Evolutionary conservation across 225 moss, liverwort and hornwort genomes (phyloP), one percentile per base, ranked within the genome.

Genomic region (Antitrichia curtipendula): DNA sequence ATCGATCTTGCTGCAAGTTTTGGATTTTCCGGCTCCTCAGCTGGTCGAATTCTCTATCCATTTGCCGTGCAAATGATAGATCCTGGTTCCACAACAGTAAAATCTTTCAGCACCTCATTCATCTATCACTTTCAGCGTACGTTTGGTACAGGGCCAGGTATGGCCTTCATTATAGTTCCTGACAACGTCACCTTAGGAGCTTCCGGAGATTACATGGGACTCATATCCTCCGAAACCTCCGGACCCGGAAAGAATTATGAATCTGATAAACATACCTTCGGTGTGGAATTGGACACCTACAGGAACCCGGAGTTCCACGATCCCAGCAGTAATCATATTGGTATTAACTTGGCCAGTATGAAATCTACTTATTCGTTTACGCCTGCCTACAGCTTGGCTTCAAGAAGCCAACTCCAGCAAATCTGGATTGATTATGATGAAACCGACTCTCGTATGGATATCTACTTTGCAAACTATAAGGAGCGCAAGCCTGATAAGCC

Each of bases 241-340:
- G 3, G 0, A 3, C 40, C 3, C 0, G 0, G 0, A n/a, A 64
- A 72, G n/a, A 56, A 84, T 58, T 22, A 9, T 7, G 38, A 6
- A 1, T 82, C 68, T 17, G 52, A 88, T 21, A 0, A 34, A 14
- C 68, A 82, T 52, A 88, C 76, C 10, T 61, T 85, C 6, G 85
- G 34, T 5, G 61, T 81, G 43, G 85, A 88, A 29, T 54, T 85
- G 19, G 85, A 85, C 29, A 81, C 81, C 27, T 10, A 2, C 10
- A 2, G 6, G n/a, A 84, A 88, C 12, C 59, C 62, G 5, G 43
- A 78, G 62, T 89, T 82, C 9, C 50, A 62, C 7, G 63, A 87
- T 79, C 17, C 38, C 10, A 87, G 1, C 13, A 40, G 8, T 1
- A 59, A 89, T 32, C 89, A 73, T 25, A 53, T 56, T 54, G 77